Percentiles rank a stretch among this genome's conserved stretches.
Conservation (phyloP, 2,329 filamentous ascomycete genomes). For the Parastagonospora avenae region DNA sequence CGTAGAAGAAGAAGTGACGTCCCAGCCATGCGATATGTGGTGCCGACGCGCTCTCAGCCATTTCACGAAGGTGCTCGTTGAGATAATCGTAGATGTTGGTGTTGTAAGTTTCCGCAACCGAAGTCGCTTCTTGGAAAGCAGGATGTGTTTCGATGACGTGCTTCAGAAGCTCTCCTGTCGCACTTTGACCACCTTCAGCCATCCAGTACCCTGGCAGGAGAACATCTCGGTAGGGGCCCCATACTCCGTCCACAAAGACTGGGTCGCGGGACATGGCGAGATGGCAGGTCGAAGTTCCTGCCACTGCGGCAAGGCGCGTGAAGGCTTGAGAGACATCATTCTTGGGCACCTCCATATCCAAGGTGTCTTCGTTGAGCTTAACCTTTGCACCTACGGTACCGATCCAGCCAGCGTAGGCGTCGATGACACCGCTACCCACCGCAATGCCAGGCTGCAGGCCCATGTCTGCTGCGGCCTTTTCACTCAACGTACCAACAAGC, state of each 20-base stretch:
- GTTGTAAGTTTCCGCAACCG: slow-evolving; percentile 79
- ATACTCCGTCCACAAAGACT: slow-evolving; percentile 93
- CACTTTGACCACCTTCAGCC: slow-evolving; percentile 95
- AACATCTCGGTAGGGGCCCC: slow-evolving; percentile 96
- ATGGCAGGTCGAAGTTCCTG: slow-evolving; percentile 96
- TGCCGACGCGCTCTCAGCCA: slow-evolving; percentile 71
- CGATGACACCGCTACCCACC: slow-evolving; percentile 94
- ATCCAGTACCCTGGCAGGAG: slow-evolving; percentile 93
- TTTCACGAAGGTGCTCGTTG: slow-evolving; percentile 80
- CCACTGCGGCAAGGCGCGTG: slow-evolving; percentile 88
- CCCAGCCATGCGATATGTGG: slow-evolving; percentile 84
- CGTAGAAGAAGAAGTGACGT: slow-evolving; percentile 98
- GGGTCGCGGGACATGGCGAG: slow-evolving; percentile 92
- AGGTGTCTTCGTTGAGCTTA: slow-evolving; percentile 69
- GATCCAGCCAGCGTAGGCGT: slow-evolving; percentile 98
- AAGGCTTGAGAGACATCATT: slow-evolving; percentile 94
- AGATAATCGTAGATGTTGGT: slow-evolving; percentile 95
- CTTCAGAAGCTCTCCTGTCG: slow-evolving; percentile 91
- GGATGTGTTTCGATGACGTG: slow-evolving; percentile 96
- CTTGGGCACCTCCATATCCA: slow-evolving; percentile 70
- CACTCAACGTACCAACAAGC: slow-evolving; percentile 81
- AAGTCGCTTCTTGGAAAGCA: slow-evolving; percentile 79
- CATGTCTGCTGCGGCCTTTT: slow-evolving; percentile 80
- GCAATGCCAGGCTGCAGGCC: slow-evolving; percentile 87
- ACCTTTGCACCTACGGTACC: slow-evolving; percentile 98